These are phyloP conservation scores for Pythium brachiatum DNA, from an alignment of 352 stramenopile genomes.

Conservation along the genomic window DNA sequence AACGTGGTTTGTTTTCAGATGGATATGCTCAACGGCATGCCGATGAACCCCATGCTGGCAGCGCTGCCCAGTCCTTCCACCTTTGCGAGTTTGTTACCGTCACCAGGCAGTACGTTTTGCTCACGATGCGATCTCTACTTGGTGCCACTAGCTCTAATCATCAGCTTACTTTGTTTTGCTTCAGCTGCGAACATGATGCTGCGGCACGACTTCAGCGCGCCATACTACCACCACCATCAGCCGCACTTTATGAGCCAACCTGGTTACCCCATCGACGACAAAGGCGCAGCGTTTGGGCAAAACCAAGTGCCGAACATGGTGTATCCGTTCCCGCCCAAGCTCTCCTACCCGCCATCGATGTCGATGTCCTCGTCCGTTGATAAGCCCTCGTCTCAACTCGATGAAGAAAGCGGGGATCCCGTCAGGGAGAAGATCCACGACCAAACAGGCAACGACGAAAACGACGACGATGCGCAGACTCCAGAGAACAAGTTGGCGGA, in stretches of 20 bases:
- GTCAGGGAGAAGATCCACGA: not conserved
- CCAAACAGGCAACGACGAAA: not conserved
- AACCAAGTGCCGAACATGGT: slow-evolving; percentile 41
- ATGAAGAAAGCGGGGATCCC: not conserved
- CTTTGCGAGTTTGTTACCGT: slow-evolving; percentile 66
- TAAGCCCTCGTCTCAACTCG: not conserved
- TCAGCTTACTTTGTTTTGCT: slow-evolving; percentile 10
- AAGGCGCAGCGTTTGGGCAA: slow-evolving; percentile 59
- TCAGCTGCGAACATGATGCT: slow-evolving; percentile 64
- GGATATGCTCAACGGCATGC: slow-evolving; percentile 58
- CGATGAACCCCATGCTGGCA: slow-evolving; percentile 56
- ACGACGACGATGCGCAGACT: not conserved
- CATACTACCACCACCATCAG: slow-evolving; percentile 48
- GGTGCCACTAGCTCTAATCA: not conserved
- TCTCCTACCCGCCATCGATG: not conserved
- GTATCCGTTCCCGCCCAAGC: slow-evolving; percentile 8
- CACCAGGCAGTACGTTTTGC: slow-evolving; percentile 63
- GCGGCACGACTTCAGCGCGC: slow-evolving; percentile 70
- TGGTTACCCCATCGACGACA: slow-evolving; percentile 46
- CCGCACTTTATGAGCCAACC: slow-evolving; percentile 10
- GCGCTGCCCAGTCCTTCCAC: slow-evolving; percentile 72
- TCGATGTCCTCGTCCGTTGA: not conserved
- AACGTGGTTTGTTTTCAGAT: slow-evolving; percentile 31
- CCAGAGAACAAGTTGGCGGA: not conserved
- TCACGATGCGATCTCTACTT: not conserved